These are phyloP conservation scores for Aspergillus sp. DNA, from an alignment of 2,329 filamentous ascomycete species.

Conservation along the genomic window DNA sequence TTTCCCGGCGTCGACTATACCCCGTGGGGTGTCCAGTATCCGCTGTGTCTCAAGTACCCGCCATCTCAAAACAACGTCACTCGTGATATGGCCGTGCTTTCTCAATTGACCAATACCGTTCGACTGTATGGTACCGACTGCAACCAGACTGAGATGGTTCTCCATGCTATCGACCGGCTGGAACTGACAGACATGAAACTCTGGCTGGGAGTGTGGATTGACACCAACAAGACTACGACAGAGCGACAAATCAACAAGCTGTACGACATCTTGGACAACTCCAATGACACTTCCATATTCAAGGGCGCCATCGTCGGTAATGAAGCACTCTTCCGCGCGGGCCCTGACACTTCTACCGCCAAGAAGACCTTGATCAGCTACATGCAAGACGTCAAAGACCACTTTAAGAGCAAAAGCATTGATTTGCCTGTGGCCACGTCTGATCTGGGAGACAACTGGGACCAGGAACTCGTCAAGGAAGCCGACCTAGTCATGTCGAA, in stretches of 20 bases:
- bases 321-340: conserved; percentile 55
- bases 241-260: conserved; percentile 75
- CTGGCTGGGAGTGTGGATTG: conserved; percentile 94
- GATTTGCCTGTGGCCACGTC: conserved; percentile 77
- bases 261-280: conserved; percentile 69
- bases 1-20: conserved; percentile 97
- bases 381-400: conserved; percentile 64
- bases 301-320: conserved; percentile 61
- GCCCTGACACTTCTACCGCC: conserved; percentile 56
- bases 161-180: conserved; percentile 74
- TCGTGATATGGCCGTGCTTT: conserved; percentile 81
- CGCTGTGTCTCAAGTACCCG: conserved; percentile 69
- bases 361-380: conserved; percentile 58
- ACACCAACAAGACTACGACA: conserved; percentile 78
- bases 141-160: conserved; percentile 92
- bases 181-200: conserved; percentile 73
- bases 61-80: conserved; percentile 94
- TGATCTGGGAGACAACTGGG: conserved; percentile 88
- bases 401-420: conserved; percentile 64
- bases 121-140: conserved; percentile 94
- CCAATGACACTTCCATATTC: conserved; percentile 44
- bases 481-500: conserved; percentile 94
- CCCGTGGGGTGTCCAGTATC: conserved; percentile 84
- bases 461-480: conserved; percentile 58
- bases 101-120: conserved; percentile 81